Base-by-base conservation (phyloP, 805 yeast genomes). In the Candida insectorum region DNA sequence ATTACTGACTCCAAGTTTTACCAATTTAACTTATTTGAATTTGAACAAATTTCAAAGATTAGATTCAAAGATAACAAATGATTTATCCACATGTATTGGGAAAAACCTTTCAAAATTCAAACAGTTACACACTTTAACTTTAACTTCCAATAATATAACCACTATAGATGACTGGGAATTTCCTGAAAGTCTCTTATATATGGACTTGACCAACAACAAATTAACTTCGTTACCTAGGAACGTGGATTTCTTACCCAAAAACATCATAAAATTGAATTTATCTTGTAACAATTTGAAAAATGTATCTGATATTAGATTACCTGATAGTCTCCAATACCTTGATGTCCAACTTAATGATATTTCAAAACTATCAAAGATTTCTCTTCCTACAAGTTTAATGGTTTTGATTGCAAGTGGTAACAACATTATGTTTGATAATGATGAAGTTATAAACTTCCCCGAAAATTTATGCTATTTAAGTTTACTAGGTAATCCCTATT, bases 341-440 rank as follows among this genome's bases (percentile, higher is more conserved):
- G 51, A 47, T 25, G 25, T 47, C 14, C 48, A 43, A 22, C 35
- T 43, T 8, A 47, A 45, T 26, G 30, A 33, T 7, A 27, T 47
- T 9, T 24, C 17, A 16, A 36, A 35, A 15, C 23, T 47, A 12
- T 31, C 33, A 9, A 30, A 33, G 18, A 24, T 40, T n/a, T 24
- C 24, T 2, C 43, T 41, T 27, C 49, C 49, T 6, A 16, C 23
- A 8, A 30, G 30, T 16, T 33, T 47, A 14, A 37, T 39, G 18
- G 41, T 43, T n/a, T 32, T 47, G 16, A 43, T 43, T 18, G 43
- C 40, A 5, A 33, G 44, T 27, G 45, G 49, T 15, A 47, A 47
- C 29, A 41, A 47, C 20, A 44, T 47, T 15, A 31, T 24, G 24
- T 34, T 44, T 27, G 40, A 40, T 27, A 44, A 41, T 18, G 41